Base-by-base conservation (phyloP, 805 yeast species). In the Debaryomyces prosopidis region DNA sequence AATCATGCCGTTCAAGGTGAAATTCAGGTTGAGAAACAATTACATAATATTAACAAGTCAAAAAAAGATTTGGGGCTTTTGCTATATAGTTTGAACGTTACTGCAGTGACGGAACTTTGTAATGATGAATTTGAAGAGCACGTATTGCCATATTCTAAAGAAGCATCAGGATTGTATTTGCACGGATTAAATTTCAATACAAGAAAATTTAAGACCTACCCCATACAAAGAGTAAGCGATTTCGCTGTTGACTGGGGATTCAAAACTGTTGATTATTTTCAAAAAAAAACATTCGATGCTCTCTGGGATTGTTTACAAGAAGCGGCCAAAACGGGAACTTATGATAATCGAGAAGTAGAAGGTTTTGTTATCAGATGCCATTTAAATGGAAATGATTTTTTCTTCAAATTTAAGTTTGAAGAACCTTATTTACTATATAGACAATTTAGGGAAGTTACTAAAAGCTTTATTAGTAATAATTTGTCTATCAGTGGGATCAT, bases 81-180 rank as follows among this genome's bases (percentile, higher is more conserved):
- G 1, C 68, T 94, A 6, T 76, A 75, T 53, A 54, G 63, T 1
- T 53, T 71, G 50, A 78, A 82, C 44, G 57, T 81, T 28, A 94
- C 99, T 1, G 96, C 96, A 0, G 96, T 90, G 1, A 90, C 91
- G 0, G 99, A 94, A 65, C 76, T 80, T 30, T 94, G 99, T 63
- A 97, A 94, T 60, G 99, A 94, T 57, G 65, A 64, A 0, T 94
- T 94, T 63, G 99, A 94, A 61, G 98, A 94, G 62, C 99, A 94
- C 61, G 87, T 94, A 6, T 71, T 94, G 40, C 85, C 84, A 46
- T 94, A 94, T 58, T 61, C 74, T 2, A 71, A 70, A 1, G 82
- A 84, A 0, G 68, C 66, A 8, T 81, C 96, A 0, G 99, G 99
- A 0, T 68, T 94, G 5, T 94, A 94, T 54, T 63, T 94, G 14